Evolutionary conservation across 768 basidiomycete genomes (phyloP), one percentile per base, ranked within the genome.

Genomic region (Rhizopogon vesiculosus): DNA sequence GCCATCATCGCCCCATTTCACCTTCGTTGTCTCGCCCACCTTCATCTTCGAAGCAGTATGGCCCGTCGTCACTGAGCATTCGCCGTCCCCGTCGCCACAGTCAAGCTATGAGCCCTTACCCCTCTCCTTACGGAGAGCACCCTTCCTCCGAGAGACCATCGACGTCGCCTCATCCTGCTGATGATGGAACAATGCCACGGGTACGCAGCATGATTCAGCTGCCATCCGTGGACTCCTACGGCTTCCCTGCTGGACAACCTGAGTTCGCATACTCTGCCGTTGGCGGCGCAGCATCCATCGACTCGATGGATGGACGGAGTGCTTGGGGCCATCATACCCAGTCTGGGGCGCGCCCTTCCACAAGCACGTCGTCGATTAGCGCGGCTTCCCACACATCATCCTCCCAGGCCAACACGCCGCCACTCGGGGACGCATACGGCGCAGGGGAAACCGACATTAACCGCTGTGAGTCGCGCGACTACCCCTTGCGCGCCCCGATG

Each of bases 41-140:
- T 1, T 88, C 87, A 1, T 86, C 87, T 44, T 85, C 86, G 53
- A 75, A 75, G 62, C 80, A 80, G 31, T 80, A 76, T 61, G 74
- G 72, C 41, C 68, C 76, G 6, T 75, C 72, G 22, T 82, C 86
- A 15, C 70, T 90, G 52, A 85, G 86, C 67, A 80, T 92, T 38
- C 82, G 89, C 28, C 80, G 91, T 31, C 79, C 80, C 44, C 80
- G 91, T 43, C 81, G 91, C 55, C 91, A 92, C 69, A 89, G 87
- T 67, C 91, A 93, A 68, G 91, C 90, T 1, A 85, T 93, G 78
- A 88, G 85, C 63, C 91, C 91, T 12, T 93, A 93, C 70, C 91
- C 91, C 16, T 86, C 84, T 58, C 89, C 90, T 44, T 93, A 92
- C 69, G 85, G 84, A 56, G 81, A 85, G 53, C 74, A 79, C 44